These are phyloP conservation scores for Medicago ruthenica DNA, from an alignment of 306 rosid genomes.

Conservation along the genomic window DNA sequence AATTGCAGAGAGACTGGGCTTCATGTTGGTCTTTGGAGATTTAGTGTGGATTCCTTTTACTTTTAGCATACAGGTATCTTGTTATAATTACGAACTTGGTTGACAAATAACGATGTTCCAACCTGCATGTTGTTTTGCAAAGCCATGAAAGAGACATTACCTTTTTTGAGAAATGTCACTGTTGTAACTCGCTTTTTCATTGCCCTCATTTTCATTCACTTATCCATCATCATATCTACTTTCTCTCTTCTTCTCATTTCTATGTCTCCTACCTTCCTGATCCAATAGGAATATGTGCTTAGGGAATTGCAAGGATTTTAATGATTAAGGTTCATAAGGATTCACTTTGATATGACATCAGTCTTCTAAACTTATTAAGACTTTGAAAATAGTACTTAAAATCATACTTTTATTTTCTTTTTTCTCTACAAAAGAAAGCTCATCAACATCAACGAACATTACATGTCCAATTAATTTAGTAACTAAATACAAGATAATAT, in stretches of 20 bases:
- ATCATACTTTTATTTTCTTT: too few species aligned
- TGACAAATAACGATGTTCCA: conserved; percentile 10
- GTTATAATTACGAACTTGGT: conserved; percentile 24
- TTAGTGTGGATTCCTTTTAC: conserved; percentile 98
- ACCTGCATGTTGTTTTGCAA: conserved; percentile 18
- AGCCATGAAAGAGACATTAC: background rate
- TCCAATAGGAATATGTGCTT: too few species aligned
- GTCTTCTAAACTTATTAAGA: too few species aligned
- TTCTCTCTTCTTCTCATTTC: background rate
- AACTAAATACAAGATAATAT: too few species aligned
- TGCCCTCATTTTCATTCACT: background rate
- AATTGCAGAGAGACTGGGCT: conserved; percentile 94
- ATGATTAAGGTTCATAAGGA: too few species aligned
- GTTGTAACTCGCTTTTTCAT: background rate
- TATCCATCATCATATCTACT: background rate
- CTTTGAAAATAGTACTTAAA: too few species aligned
- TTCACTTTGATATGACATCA: too few species aligned
- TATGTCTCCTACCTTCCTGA: background rate
- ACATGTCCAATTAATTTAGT: background rate
- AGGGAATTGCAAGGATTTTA: too few species aligned
- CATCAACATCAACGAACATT: too few species aligned
- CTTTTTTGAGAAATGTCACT: background rate
- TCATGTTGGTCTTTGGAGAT: conserved; percentile 98
- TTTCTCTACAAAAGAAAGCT: background rate
- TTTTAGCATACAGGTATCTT: conserved; percentile 84